Evolutionary conservation across 1,284 basidiomycete species (phyloP), one percentile per base, ranked within the genome.

Genomic region (Trichosporon sp.): DNA sequence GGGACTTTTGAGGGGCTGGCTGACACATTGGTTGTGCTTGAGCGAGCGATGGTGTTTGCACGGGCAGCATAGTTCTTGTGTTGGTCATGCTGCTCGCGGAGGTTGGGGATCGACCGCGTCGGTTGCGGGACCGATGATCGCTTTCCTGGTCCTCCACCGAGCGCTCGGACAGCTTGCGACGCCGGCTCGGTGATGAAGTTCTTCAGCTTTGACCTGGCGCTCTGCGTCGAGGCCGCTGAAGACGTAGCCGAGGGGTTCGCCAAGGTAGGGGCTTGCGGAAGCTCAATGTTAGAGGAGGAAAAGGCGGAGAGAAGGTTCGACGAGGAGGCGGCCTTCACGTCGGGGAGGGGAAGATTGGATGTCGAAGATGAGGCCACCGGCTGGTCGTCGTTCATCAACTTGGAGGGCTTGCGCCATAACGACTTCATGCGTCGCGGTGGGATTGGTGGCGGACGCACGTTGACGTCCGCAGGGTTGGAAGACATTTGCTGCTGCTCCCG

Each of bases 401-500:
- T 61, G n/a, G 56, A 61, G 11, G 56, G 56, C 56, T 61, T 61
- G 10, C 56, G 26, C 56, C 56, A 61, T 31, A 61, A 31, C 26
- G 56, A n/a, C 56, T 61, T 61, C 26, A 61, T 61, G 14, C 56
- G 26, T 31, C 56, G 56, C 11, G 56, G 56, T 3, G 56, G 56
- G 14, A 61, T 61, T 31, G 31, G 56, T 35, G 56, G 56, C 31
- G 56, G 56, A 61, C 56, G 56, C 48, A 21, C 48, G 16, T 16
- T 61, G 56, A 12, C 56, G 26, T 31, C 31, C 26, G 26, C 56
- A 10, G 56, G 14, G 32, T 16, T 61, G 4, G 56, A 14, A 2
- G 56, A 61, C 56, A 61, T 61, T 32, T 32, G 56, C 31, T 61
- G 56, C 56, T 61, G 26, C 26, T 26, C 56, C 56, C 56, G 56